These are phyloP conservation scores for Fomitopsis palustris DNA, from an alignment of 1,284 basidiomycete species.

Conservation along the genomic window DNA sequence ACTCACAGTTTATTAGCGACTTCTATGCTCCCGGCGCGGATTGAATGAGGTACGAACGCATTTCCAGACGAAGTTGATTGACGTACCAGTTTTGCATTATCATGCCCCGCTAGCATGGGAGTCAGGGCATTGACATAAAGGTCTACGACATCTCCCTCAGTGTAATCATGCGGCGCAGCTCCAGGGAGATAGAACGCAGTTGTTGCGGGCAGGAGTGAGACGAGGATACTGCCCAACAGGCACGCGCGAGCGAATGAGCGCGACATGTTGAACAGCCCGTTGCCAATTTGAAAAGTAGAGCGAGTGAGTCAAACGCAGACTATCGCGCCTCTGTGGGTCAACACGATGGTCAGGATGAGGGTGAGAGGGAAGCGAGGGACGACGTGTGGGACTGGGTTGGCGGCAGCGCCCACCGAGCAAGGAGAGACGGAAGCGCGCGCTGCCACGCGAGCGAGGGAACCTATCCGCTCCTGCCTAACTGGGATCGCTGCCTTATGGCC, in stretches of 20 bases:
- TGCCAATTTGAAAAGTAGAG: background rate
- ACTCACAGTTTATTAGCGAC: constrained; percentile 78
- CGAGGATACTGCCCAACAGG: constrained; percentile 16
- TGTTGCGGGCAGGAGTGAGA: constrained; percentile 23
- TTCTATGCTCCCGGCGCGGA: constrained; percentile 42
- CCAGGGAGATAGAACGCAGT: constrained; percentile 69
- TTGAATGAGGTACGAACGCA: background rate
- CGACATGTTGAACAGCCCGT: constrained; percentile 3
- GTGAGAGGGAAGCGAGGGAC: background rate
- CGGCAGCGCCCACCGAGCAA: background rate
- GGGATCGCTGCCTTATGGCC: background rate
- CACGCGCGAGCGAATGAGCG: constrained; percentile 1
- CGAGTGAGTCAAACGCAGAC: background rate
- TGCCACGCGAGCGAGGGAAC: constrained; percentile 1
- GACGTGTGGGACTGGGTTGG: background rate
- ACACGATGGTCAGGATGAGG: background rate
- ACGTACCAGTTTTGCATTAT: constrained; percentile 77
- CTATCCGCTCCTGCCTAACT: background rate
- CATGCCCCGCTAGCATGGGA: constrained; percentile 69
- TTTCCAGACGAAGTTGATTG: background rate
- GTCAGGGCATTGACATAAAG: constrained; percentile 86
- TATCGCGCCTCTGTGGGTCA: background rate
- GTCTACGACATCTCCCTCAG: constrained; percentile 65
- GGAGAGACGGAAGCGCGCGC: background rate
- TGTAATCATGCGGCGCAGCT: constrained; percentile 80